These are phyloP conservation scores for Fagopyrum esculentum DNA, from an alignment of 148 eudicot species.

Conservation along the genomic window DNA sequence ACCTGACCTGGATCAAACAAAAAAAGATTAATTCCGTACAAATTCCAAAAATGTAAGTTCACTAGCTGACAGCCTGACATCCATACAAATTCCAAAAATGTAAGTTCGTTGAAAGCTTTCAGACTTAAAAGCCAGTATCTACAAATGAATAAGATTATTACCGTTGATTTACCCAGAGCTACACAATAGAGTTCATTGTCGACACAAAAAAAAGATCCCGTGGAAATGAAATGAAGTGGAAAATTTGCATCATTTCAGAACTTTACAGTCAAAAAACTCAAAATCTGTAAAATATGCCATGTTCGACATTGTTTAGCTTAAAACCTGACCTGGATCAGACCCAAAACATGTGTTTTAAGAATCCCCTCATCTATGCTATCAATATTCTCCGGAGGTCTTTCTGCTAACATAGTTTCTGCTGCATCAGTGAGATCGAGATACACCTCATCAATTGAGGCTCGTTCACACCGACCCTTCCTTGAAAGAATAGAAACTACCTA, in stretches of 20 bases:
- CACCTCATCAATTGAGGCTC: conserved; percentile 97
- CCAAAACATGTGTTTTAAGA: conserved; percentile 75
- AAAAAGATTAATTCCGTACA: conserved; percentile 8
- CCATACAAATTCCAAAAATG: not conserved
- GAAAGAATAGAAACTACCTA: conserved; percentile 91
- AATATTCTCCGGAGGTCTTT: conserved; percentile 52
- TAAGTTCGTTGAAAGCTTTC: not conserved
- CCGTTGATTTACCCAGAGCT: not conserved
- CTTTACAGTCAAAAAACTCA: conserved; percentile 4
- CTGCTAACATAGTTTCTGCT: conserved; percentile 72
- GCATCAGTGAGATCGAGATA: conserved; percentile 93
- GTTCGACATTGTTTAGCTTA: not conserved
- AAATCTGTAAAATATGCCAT: not conserved
- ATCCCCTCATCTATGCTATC: conserved; percentile 63
- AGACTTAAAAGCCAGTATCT: not conserved
- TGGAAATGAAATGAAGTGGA: not conserved
- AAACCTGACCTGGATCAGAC: conserved; percentile 49
- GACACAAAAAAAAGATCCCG: not conserved
- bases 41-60: not conserved
- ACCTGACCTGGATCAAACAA: conserved; percentile 55
- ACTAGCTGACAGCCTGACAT: not conserved
- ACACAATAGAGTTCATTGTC: not conserved
- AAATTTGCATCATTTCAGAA: not conserved
- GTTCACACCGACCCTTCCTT: conserved; percentile 80
- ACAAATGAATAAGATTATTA: not conserved